Base-by-base conservation (phyloP, 2,329 filamentous ascomycete species). In the Dothidotthia symphoricarpi region DNA sequence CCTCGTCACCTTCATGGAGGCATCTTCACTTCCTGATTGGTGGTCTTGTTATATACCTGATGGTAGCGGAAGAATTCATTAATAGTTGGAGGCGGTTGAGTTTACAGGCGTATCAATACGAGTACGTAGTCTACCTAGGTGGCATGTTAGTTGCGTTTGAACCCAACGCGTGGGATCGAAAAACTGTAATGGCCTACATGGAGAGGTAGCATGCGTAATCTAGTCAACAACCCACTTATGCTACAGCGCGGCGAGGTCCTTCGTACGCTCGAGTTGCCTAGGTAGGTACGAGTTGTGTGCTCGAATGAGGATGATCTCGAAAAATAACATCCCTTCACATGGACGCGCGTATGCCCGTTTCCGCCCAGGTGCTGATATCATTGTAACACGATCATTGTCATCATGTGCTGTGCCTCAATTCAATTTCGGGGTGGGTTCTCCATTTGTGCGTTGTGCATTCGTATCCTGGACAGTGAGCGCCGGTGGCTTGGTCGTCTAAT, bases 281-380 rank as follows among this genome's bases (percentile, higher is more conserved):
- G 26, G 16, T 15, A 6, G 6, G 24, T 22, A 15, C 28, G 37
- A 32, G 31, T 32, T 36, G 24, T 25, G 30, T 11, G 16, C 19
- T 9, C 27, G 25, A 29, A 35, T 24, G 22, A 35, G 26, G 34
- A 25, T 14, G 16, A 19, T 19, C 11, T n/a, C 13, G 30, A 16
- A 35, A 16, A 37, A 44, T 37, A 33, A 37, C 38, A 50, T 39
- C 40, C 32, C 27, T 22, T 41, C 25, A 29, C 13, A 37, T 17
- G 47, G 45, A 54, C 49, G 55, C 49, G 51, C 51, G 51, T 52
- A 46, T 51, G 40, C 44, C 47, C 38, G 39, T 37, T 17, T 15
- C 28, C 24, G 35, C 28, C 37, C 36, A 41, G 43, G 36, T 34
- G 19, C 9, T 22, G 19, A 9, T 22, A 22, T 22, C 25, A 29